These are phyloP conservation scores for Gossypium anomalum DNA, from an alignment of 345 rosid species.

Conservation along the genomic window DNA sequence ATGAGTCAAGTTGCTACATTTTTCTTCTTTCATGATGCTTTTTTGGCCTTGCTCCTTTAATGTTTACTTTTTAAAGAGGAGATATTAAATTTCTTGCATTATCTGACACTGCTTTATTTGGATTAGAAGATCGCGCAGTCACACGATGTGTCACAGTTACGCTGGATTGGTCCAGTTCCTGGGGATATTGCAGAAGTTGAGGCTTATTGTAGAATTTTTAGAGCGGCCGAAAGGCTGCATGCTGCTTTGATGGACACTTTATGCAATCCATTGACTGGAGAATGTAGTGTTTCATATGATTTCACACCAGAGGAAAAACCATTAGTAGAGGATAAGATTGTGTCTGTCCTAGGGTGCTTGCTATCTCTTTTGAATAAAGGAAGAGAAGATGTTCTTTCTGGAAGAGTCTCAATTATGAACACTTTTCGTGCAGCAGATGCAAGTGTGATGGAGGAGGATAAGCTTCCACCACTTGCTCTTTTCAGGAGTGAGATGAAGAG, in stretches of 20 bases:
- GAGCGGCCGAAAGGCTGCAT: conserved; percentile 80
- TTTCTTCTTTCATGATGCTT: not conserved
- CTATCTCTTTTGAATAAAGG: conserved; percentile 81
- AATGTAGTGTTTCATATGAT: conserved; percentile 73
- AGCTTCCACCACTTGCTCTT: conserved; percentile 86
- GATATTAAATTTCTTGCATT: not conserved
- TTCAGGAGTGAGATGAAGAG: conserved; percentile 95
- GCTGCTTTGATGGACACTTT: conserved; percentile 83
- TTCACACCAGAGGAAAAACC: conserved; percentile 79
- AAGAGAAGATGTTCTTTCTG: conserved; percentile 86
- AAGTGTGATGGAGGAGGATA: conserved; percentile 58
- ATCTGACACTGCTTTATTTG: conserved; percentile 28
- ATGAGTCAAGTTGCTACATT: not conserved
- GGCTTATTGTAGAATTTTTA: conserved; percentile 90
- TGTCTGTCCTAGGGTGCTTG: conserved; percentile 89
- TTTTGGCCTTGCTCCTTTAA: not conserved
- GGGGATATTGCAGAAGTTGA: conserved; percentile 97
- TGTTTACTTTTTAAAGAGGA: not conserved
- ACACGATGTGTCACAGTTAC: conserved; percentile 59
- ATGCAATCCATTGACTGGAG: conserved; percentile 95
- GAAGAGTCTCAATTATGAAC: conserved; percentile 58
- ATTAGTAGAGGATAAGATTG: conserved; percentile 80
- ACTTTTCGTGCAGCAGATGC: conserved; percentile 44
- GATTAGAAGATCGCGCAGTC: conserved; percentile 41
- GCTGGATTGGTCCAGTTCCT: conserved; percentile 91